Evolutionary conservation across 345 rosid genomes (phyloP).

Genomic region (Microcos paniculata): DNA sequence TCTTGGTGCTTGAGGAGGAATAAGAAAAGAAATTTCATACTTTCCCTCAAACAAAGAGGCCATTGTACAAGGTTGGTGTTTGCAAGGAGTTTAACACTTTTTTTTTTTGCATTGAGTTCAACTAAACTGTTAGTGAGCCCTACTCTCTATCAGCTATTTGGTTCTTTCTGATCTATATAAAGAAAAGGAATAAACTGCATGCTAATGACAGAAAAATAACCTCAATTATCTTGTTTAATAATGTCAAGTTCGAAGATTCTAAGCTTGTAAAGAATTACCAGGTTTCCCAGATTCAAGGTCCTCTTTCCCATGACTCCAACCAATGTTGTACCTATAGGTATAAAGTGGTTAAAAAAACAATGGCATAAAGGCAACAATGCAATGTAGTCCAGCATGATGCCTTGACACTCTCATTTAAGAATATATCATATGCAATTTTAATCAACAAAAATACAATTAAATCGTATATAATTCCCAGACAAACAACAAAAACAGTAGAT

Average conservation of each 20-base stretch:
- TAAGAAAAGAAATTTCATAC: not conserved
- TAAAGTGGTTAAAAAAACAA: not conserved
- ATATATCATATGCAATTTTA: not conserved
- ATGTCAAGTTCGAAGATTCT: not conserved
- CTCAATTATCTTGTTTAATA: not conserved
- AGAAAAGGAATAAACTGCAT: not conserved
- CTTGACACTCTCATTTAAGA: not conserved
- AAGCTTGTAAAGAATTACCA: conserved; percentile 42
- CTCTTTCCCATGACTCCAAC: conserved; percentile 99
- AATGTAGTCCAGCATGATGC: conserved; percentile 11
- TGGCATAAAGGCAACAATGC: not conserved
- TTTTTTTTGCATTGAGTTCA: not conserved
- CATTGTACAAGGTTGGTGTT: too few species aligned
- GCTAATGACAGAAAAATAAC: too few species aligned
- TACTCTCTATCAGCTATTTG: not conserved
- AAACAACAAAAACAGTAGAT: not conserved
- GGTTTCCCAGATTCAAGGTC: conserved; percentile 90
- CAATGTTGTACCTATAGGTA: conserved; percentile 72
- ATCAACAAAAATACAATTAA: not conserved
- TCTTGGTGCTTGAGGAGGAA: too few species aligned
- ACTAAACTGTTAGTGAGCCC: not conserved
- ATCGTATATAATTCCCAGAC: not conserved
- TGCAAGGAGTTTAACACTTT: not conserved
- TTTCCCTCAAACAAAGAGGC: not conserved
- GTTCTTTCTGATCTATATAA: not conserved